These are phyloP conservation scores for Atkinsonella hypoxylon DNA, from an alignment of 2,329 filamentous ascomycete species.

Conservation along the genomic window DNA sequence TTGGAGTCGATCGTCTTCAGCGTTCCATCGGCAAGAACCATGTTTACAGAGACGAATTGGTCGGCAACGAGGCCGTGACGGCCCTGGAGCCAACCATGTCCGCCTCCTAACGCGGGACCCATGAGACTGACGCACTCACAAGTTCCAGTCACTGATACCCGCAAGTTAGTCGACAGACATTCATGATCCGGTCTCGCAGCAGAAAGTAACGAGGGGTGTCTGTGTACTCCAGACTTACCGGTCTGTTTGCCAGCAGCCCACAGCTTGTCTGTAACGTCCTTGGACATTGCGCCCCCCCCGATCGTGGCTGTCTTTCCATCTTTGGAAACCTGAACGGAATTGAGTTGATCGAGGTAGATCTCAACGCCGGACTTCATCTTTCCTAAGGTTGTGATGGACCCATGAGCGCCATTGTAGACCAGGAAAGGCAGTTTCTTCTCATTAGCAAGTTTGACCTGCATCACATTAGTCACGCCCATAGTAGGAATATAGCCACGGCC, in stretches of 20 bases:
- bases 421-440: slow-evolving; percentile 35
- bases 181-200: no score
- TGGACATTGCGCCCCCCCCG: slow-evolving; percentile 34
- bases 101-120: slow-evolving; percentile 43
- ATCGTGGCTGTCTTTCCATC: slow-evolving; percentile 35
- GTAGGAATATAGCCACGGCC: no score
- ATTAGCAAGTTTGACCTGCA: slow-evolving; percentile 15
- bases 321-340: slow-evolving; percentile 26
- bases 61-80: slow-evolving; percentile 40
- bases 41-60: slow-evolving; percentile 36
- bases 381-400: slow-evolving; percentile 35
- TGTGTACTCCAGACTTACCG: slow-evolving; percentile 7
- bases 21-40: slow-evolving; percentile 39
- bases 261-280: slow-evolving; percentile 32
- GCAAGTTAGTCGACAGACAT: no score
- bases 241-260: slow-evolving; percentile 40
- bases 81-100: slow-evolving; percentile 43
- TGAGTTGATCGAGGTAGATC: slow-evolving; percentile 35
- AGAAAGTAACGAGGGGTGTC: no score
- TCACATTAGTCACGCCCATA: neutral
- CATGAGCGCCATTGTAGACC: slow-evolving; percentile 39
- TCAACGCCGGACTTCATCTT: slow-evolving; percentile 37
- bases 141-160: slow-evolving; percentile 33
- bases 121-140: slow-evolving; percentile 40
- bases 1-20: slow-evolving; percentile 24